phyloP scores from a whole-genome alignment of 306 rosid species.

The Vigna reflexopilosa region DNA sequence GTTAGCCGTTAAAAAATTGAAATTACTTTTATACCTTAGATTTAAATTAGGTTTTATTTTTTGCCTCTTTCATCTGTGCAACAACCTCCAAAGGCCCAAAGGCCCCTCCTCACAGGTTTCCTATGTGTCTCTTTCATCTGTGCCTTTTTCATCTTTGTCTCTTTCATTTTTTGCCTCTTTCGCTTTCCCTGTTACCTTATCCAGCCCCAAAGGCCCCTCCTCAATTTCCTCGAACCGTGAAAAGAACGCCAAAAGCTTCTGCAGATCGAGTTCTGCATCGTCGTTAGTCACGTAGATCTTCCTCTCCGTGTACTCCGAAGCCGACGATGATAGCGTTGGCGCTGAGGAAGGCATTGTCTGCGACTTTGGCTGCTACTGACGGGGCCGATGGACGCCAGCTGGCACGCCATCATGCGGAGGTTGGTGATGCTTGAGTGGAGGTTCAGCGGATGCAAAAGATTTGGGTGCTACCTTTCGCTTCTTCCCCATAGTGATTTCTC shows the following conservation, averaged over 20 bases:
- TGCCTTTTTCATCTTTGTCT: no score
- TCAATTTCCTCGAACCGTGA: slow-evolving; percentile 84
- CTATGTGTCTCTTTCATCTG: no score
- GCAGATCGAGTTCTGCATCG: slow-evolving; percentile 73
- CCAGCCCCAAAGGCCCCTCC: slow-evolving; percentile 94
- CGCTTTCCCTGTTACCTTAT: slow-evolving; percentile 78
- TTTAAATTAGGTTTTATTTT: no score
- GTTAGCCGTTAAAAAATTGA: no score
- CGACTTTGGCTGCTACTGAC: slow-evolving; percentile 28
- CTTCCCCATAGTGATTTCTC: slow-evolving; percentile 50
- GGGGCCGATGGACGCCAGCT: slow-evolving; percentile 82
- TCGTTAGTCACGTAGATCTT: slow-evolving; percentile 95
- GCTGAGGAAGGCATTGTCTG: neutral
- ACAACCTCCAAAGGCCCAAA: no score
- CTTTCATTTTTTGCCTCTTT: slow-evolving; percentile 43
- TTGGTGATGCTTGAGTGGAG: slow-evolving; percentile 63
- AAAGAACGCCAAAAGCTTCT: slow-evolving; percentile 64
- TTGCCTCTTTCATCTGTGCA: no score
- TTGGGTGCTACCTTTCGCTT: slow-evolving; percentile 79
- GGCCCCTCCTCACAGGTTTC: no score
- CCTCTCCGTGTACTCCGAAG: slow-evolving; percentile 80
- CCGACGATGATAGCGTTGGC: neutral
- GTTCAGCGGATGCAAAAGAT: slow-evolving; percentile 57
- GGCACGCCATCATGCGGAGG: slow-evolving; percentile 80
- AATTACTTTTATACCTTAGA: no score